These are phyloP conservation scores for Solanum phureja DNA, from an alignment of 257 asterid species.

Conservation along the genomic window DNA sequence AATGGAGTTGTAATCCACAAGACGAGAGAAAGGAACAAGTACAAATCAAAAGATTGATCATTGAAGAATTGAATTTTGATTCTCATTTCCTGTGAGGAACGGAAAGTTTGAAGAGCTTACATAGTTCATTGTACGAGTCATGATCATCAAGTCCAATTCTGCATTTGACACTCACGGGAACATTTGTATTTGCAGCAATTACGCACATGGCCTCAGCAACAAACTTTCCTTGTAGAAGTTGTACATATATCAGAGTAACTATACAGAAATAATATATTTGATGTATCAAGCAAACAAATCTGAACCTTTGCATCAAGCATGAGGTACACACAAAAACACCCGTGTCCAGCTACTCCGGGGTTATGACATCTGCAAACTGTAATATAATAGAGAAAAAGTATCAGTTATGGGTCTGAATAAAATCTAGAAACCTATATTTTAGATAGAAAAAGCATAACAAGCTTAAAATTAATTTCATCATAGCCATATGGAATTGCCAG, in stretches of 20 bases:
- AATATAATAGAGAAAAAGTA: not conserved
- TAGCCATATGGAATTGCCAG: conserved; percentile 79
- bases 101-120: conserved; percentile 39
- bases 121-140: conserved; percentile 81
- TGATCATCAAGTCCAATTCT: conserved; percentile 83
- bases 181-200: conserved; percentile 71
- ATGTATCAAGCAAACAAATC: not conserved
- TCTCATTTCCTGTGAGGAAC: not conserved
- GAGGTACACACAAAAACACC: too few relatives aligned
- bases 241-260: conserved; percentile 27
- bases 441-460: conserved; percentile 11
- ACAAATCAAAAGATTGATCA: not conserved
- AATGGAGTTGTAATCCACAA: not conserved
- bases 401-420: conserved; percentile 9
- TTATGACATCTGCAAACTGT: conserved; percentile 95
- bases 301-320: conserved; percentile 95
- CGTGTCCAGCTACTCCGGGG: conserved; percentile 88
- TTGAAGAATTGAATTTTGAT: not conserved
- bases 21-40: not conserved
- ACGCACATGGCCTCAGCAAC: conserved; percentile 94
- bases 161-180: conserved; percentile 90
- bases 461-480: conserved; percentile 88
- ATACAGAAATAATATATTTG: not conserved
- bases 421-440: not conserved
- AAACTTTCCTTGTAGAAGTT: conserved; percentile 69